Base-by-base conservation (phyloP, 352 stramenopile species). In the Pythium insidiosum region DNA sequence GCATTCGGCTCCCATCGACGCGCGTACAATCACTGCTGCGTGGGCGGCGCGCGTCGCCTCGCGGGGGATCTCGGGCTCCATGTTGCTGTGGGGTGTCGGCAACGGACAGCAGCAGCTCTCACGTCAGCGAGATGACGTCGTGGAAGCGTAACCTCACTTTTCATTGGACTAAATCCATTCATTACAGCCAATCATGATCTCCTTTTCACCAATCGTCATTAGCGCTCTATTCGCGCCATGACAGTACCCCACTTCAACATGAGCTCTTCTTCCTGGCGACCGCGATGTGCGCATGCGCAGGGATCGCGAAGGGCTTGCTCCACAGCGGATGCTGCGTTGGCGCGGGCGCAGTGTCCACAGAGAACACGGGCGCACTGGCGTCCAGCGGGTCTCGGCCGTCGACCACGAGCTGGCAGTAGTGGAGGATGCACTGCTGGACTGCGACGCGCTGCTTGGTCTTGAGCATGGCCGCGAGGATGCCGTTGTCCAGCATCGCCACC, bases 11-110 rank as follows among this genome's bases (percentile, higher is more conserved):
- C n/a, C 21, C 9, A 43, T 36, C 19, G 4, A 22, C 6, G 3
- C n/a, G n/a, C 50, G n/a, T 41, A 54, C 51, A 25, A 60, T 60
- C 43, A 60, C 51, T n/a, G 43, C 38, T 5, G 51, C 51, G 25
- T 60, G 51, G 5, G 45, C 51, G 13, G 44, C 43, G 25, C 44
- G 44, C 26, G 38, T 46, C 7, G 39, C 38, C 34, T 53, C 51
- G 20, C 51, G 43, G 2, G 51, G 40, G 51, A 60, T 36, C 21
- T 40, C 9, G 9, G 28, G 9, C 28, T 15, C n/a, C n/a, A n/a
- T n/a, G n/a, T n/a, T n/a, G n/a, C n/a, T n/a, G n/a, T n/a, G n/a
- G n/a, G n/a, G n/a, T n/a, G n/a, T n/a, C n/a, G n/a, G n/a, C n/a
- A n/a, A n/a, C n/a, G n/a, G n/a, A n/a, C n/a, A n/a, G n/a, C n/a